These are phyloP conservation scores for Xylaria sp. DNA, from an alignment of 2,329 filamentous ascomycete species.

Conservation along the genomic window DNA sequence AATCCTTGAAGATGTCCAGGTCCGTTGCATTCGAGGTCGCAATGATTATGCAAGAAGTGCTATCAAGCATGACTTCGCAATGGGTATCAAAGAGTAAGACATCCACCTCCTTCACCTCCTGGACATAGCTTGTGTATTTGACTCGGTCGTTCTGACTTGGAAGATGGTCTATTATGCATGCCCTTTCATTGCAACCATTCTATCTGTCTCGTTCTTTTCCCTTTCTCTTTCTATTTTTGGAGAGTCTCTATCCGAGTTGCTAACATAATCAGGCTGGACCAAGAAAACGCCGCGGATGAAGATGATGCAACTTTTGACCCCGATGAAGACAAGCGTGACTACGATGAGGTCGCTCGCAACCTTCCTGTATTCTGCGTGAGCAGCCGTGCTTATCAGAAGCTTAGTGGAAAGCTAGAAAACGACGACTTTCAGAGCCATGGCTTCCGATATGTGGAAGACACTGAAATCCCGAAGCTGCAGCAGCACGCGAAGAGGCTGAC, in stretches of 20 bases:
- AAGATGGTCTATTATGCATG: background rate
- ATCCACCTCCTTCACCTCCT: background rate
- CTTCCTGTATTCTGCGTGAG: conserved; percentile 74
- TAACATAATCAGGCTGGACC: conserved; percentile 57
- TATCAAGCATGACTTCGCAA: conserved; percentile 69
- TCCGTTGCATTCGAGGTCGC: conserved; percentile 62
- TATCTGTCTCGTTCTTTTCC: background rate
- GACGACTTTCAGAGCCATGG: conserved; percentile 62
- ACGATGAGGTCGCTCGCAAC: conserved; percentile 64
- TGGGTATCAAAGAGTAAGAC: conserved; percentile 65
- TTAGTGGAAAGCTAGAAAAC: conserved; percentile 64
- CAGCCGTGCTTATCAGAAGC: conserved; percentile 70
- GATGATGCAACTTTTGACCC: conserved; percentile 66
- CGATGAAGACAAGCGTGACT: conserved; percentile 65
- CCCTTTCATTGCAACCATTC: background rate
- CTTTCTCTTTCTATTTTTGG: too few relatives aligned
- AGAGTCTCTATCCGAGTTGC: too few relatives aligned
- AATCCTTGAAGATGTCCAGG: conserved; percentile 48
- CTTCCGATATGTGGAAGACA: conserved; percentile 64
- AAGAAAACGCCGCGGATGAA: conserved; percentile 62
- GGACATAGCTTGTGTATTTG: background rate
- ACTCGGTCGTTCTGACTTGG: too few relatives aligned
- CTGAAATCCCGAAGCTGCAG: conserved; percentile 68
- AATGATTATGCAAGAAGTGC: conserved; percentile 66
- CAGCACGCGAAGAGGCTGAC: conserved; percentile 69